phyloP scores from a whole-genome alignment of 2,329 filamentous ascomycete species.

The Fusarium sp. region DNA sequence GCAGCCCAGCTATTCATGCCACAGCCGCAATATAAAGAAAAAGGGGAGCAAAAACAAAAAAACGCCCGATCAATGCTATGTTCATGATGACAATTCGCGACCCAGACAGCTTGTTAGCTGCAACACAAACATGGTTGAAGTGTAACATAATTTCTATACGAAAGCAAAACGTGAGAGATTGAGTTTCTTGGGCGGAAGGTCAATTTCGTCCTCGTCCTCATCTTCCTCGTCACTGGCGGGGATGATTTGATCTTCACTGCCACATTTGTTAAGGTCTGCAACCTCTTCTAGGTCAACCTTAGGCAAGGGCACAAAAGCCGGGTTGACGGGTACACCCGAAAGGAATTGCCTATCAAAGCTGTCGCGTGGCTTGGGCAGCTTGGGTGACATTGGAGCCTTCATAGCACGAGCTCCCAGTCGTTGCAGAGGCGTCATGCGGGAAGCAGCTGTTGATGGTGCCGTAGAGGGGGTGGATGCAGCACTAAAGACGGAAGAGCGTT shows the following conservation, averaged over 20 bases:
- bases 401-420: slow-evolving; percentile 62
- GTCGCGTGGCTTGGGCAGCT: slow-evolving; percentile 45
- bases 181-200: slow-evolving; percentile 51
- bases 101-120: not conserved
- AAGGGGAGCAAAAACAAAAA: slow-evolving; percentile 11
- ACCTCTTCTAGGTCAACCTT: slow-evolving; percentile 65
- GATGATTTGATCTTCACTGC: slow-evolving; percentile 68
- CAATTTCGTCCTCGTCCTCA: slow-evolving; percentile 51
- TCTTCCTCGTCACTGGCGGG: slow-evolving; percentile 64
- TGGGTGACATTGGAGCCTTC: slow-evolving; percentile 45
- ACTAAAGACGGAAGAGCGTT: slow-evolving; percentile 53
- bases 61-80: slow-evolving; percentile 30
- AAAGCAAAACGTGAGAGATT: slow-evolving; percentile 63
- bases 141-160: slow-evolving; percentile 30
- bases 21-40: slow-evolving; percentile 15
- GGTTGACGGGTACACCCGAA: slow-evolving; percentile 59
- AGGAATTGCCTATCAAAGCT: slow-evolving; percentile 44
- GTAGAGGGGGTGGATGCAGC: slow-evolving; percentile 54
- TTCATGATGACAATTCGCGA: slow-evolving; percentile 11
- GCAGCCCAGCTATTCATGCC: slow-evolving; percentile 18
- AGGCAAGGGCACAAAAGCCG: slow-evolving; percentile 66
- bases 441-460: slow-evolving; percentile 55
- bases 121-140: not conserved
- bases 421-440: slow-evolving; percentile 64
- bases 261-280: slow-evolving; percentile 61